A percentile compares a stretch with the other conserved stretches of the same genome.
phyloP scores from a whole-genome alignment of 768 basidiomycete genomes.

The Tulasnella sp. region DNA sequence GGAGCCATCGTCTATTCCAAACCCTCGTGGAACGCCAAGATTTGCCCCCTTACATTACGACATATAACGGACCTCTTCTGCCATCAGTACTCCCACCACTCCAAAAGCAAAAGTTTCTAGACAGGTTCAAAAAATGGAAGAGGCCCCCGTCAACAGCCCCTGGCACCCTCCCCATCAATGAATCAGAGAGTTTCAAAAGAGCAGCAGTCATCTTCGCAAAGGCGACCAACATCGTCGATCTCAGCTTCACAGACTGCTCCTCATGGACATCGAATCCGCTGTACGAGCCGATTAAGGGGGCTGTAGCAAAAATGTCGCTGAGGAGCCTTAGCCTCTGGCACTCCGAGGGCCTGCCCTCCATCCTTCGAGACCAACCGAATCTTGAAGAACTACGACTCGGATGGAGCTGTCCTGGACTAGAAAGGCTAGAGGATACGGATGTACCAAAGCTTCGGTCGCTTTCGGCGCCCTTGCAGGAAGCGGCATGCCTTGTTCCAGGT shows the following conservation, averaged over 20 bases:
- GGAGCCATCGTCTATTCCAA: background rate
- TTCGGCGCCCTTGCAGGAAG: background rate
- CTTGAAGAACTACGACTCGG: background rate
- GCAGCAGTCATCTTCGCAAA: background rate
- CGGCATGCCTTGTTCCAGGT: background rate
- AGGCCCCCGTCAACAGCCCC: background rate
- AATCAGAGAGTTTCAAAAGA: background rate
- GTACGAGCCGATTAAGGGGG: background rate
- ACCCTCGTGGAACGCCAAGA: background rate
- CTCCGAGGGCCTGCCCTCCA: background rate
- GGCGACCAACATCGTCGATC: background rate
- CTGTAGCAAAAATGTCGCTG: background rate
- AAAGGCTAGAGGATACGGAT: background rate
- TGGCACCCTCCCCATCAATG: background rate
- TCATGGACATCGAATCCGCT: background rate
- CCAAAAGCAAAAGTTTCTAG: background rate
- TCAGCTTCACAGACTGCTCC: background rate
- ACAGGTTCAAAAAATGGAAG: background rate
- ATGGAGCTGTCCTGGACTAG: background rate
- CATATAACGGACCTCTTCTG: background rate
- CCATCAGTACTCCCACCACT: background rate
- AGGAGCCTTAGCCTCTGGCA: background rate
- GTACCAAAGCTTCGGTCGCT: background rate
- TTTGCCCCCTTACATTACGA: background rate
- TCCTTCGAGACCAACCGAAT: background rate